Conservation (phyloP, 441 rosid species). For the Populus tomentosa region DNA sequence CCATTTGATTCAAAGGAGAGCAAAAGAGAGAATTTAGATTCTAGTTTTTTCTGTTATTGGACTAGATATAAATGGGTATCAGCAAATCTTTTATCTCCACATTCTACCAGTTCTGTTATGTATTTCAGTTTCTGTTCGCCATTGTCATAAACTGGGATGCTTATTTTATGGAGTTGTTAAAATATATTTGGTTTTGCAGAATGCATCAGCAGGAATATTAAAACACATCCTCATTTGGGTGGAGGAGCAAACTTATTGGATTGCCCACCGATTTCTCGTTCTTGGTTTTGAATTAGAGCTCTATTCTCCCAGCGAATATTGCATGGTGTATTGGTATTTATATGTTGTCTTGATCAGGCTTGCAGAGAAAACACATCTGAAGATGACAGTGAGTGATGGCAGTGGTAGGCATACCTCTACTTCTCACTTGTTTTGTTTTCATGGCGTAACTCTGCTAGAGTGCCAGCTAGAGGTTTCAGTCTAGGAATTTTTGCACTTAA, state of each 20-base stretch:
- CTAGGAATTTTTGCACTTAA: background rate
- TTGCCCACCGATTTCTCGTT: conserved; percentile 76
- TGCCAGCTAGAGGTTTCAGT: background rate
- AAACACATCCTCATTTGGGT: conserved; percentile 75
- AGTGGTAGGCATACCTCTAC: conserved; percentile 33
- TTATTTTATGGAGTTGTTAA: background rate
- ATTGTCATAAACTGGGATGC: background rate
- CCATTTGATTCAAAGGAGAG: background rate
- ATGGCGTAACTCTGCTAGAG: background rate
- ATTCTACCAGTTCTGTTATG: background rate
- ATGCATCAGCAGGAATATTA: conserved; percentile 36
- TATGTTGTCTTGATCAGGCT: conserved; percentile 70
- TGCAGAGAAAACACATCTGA: conserved; percentile 73
- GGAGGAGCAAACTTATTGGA: conserved; percentile 96
- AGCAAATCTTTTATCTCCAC: background rate
- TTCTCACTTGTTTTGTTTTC: conserved; percentile 3
- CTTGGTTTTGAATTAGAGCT: conserved; percentile 96
- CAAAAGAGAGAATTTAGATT: background rate
- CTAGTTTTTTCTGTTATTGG: background rate
- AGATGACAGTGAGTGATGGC: conserved; percentile 39
- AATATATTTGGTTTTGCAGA: conserved; percentile 46
- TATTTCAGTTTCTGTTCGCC: background rate
- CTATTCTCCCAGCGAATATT: conserved; percentile 78
- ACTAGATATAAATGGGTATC: background rate
- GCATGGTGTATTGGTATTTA: conserved; percentile 96